Evolutionary conservation across 2,329 filamentous ascomycete genomes (phyloP), one percentile per base, ranked within the genome.

Genomic region (Sarocladiaceae sp.): DNA sequence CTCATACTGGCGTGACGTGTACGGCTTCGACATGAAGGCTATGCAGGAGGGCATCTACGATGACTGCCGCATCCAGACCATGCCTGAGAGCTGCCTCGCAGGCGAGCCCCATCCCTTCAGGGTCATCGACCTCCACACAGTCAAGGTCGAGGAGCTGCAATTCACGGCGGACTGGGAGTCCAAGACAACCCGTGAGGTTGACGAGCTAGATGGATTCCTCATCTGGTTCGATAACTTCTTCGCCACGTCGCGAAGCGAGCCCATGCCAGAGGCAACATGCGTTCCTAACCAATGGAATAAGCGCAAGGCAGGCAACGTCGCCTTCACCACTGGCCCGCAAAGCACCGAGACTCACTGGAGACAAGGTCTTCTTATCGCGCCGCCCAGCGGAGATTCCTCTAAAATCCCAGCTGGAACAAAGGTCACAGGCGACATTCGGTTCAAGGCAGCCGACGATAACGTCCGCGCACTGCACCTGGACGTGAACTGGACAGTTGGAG

Each of bases 191-290:
- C 71, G 78, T 40, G 80, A 87, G 55, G 74, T 86, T 52, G 83
- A 88, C 54, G 73, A 76, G 2, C 72, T 97, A n/a, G 90, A 97
- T 64, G 93, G 90, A 4, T 96, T 91, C 67, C 77, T 90, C 13
- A 80, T 96, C 59, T 97, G 92, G 90, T 97, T 97, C 65, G 93
- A 97, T 66, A 93, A 87, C 22, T 94, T 94, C 75, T 97, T 97
- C 70, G 81, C 87, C 58, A 82, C 84, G 10, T 79, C 80, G 0
- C 72, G 78, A 31, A 71, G 76, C 31, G 71, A 76, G 26, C 70
- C 75, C 20, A 71, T 82, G 44, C 73, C 76, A 8, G 57, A 73
- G 8, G 70, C 76, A 26, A 69, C 78, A 55, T 73, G 74, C n/a
- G 80, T 82, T 49, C 82, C 84, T 0, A 74, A 83, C 52, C 75